Base-by-base conservation (phyloP, 257 asterid genomes). In the Paraleonurus japonicus region DNA sequence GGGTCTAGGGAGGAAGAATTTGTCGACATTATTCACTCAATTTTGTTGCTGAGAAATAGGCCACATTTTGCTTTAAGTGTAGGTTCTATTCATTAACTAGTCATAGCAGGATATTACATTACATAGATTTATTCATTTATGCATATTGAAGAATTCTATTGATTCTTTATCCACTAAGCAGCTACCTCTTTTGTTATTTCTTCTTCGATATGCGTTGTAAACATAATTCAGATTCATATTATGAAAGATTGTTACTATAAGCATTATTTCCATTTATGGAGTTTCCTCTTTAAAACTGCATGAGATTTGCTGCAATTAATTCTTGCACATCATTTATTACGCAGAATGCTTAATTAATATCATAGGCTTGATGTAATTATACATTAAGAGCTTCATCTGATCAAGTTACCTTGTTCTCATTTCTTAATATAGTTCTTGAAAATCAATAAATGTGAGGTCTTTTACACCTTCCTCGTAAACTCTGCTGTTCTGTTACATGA, bases 1-100 rank as follows among this genome's bases (percentile, higher is more conserved):
- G 88, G 50, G 80, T 85, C 35, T 86, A 83, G 82, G 30, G 43
- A 61, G 53, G 37, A 65, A 20, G 54, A 67, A 70, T 65, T 51
- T 45, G 74, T 70, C 53, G 67, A 78, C 81, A 65, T 78, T 51
- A 65, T 72, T 68, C 82, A 58, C 63, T 73, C 77, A 70, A 24
- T 78, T 75, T 80, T 76, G 80, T 23, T 65, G 74, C 71, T 66
- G 73, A 71, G 80, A 28, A 54, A 67, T 73, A 76, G 70, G 70
- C 47, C 24, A 20, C 9, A 15, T 60, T 67, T 43, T 43, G 28
- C 27, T 58, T 30, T 37, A 17, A 27, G 10, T 69, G 0, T 59
- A 76, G 75, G 69, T 54, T 64, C 45, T 61, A 74, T 81, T 77
- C 74, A 79, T 73, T 43, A 43, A 43, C 2, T 80, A 47, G 62